Conservation (phyloP, 768 basidiomycete species). For the Filobasidium wieringae region DNA sequence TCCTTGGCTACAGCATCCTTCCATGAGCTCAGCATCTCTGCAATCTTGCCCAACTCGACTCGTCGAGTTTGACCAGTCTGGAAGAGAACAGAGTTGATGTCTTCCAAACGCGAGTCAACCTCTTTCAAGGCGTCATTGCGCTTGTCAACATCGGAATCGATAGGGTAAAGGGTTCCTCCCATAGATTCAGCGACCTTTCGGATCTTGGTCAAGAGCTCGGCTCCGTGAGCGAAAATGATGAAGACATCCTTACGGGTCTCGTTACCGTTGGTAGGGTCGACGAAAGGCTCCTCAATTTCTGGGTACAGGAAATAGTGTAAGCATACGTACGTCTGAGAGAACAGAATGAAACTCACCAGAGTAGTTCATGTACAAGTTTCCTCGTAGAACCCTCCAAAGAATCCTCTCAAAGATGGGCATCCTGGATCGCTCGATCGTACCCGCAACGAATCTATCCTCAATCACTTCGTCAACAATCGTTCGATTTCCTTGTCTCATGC, state of each 20-base stretch:
- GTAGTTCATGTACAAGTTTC: slow-evolving; percentile 94
- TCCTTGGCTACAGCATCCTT: slow-evolving; percentile 88
- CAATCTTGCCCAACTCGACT: slow-evolving; percentile 67
- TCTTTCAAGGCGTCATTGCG: slow-evolving; percentile 81
- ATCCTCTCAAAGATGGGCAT: slow-evolving; percentile 92
- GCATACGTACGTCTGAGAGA: background rate
- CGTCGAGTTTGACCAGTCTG: slow-evolving; percentile 77
- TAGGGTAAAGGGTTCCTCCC: slow-evolving; percentile 92
- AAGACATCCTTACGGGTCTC: slow-evolving; percentile 97
- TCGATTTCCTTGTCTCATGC: too few relatives aligned
- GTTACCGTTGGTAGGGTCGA: slow-evolving; percentile 67
- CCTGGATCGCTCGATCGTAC: slow-evolving; percentile 85
- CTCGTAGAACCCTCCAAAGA: slow-evolving; percentile 92
- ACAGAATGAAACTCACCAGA: slow-evolving; percentile 25
- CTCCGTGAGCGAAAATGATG: slow-evolving; percentile 97
- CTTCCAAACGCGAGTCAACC: slow-evolving; percentile 77
- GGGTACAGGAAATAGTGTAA: background rate
- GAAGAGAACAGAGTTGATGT: slow-evolving; percentile 74
- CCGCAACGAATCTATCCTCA: slow-evolving; percentile 63
- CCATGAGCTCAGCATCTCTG: slow-evolving; percentile 77
- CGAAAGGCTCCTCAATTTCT: slow-evolving; percentile 84
- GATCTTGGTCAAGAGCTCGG: slow-evolving; percentile 84
- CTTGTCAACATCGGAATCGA: slow-evolving; percentile 87
- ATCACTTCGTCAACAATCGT: background rate
- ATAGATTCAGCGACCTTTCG: slow-evolving; percentile 98